These are phyloP conservation scores for Blastomyces silverae DNA, from an alignment of 2,329 filamentous ascomycete genomes.

Conservation along the genomic window DNA sequence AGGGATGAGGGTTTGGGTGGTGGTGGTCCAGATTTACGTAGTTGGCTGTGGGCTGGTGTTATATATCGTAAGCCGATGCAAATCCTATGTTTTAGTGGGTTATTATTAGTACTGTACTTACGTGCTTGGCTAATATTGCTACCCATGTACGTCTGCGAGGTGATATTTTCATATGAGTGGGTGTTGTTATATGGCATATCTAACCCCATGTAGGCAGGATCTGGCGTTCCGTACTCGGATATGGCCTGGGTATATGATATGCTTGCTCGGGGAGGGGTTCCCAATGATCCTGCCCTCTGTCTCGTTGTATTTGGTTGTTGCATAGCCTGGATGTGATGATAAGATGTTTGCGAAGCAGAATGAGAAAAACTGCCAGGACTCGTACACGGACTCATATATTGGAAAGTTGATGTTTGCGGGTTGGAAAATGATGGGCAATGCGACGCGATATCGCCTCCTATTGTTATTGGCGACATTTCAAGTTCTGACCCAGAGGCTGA, in stretches of 20 bases:
- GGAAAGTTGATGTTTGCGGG: constrained; percentile 15
- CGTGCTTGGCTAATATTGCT: background rate
- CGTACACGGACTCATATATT: constrained; percentile 14
- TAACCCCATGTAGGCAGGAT: constrained; percentile 11
- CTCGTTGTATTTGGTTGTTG: constrained; percentile 14
- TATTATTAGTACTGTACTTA: constrained; percentile 4
- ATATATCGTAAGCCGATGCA: background rate
- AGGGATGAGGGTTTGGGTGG: constrained; percentile 7
- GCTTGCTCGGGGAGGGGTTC: constrained; percentile 14
- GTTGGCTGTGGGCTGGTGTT: background rate
- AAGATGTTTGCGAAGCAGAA: constrained; percentile 9
- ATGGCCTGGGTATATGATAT: constrained; percentile 17
- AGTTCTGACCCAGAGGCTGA: constrained; percentile 26
- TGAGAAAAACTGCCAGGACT: constrained; percentile 20
- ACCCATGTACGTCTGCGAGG: background rate
- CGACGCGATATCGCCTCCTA: constrained; percentile 26
- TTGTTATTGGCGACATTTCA: constrained; percentile 27
- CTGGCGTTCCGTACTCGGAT: constrained; percentile 15
- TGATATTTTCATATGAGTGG: constrained; percentile 10
- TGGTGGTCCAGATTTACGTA: background rate
- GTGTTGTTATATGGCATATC: constrained; percentile 12
- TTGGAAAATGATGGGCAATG: constrained; percentile 27
- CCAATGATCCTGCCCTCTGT: constrained; percentile 16
- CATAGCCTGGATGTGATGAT: constrained; percentile 16
- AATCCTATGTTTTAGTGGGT: background rate